phyloP scores from a whole-genome alignment of 371 early-diverging fungal species.

The Rhizopus sp. region DNA sequence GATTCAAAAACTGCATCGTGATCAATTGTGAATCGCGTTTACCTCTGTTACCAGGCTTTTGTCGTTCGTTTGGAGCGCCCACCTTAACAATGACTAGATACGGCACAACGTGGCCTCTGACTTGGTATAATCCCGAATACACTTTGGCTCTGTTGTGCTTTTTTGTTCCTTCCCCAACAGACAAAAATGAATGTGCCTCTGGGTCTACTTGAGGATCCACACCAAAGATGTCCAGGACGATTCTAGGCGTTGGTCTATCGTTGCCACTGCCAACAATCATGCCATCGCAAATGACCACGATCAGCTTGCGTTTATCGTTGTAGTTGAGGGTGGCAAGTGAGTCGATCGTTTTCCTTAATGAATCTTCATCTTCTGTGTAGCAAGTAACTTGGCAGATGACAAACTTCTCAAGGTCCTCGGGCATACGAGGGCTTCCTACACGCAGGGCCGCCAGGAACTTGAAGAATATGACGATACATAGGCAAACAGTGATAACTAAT shows the following conservation, averaged over 20 bases:
- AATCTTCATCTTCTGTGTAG: conserved; percentile 92
- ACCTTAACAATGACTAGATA: conserved; percentile 91
- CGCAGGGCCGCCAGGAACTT: conserved; percentile 89
- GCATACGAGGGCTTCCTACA: conserved; percentile 49
- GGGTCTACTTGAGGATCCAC: conserved; percentile 69
- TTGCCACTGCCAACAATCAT: conserved; percentile 83
- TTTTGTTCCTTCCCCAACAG: conserved; percentile 92
- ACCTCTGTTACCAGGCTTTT: conserved; percentile 94
- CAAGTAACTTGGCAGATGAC: conserved; percentile 87
- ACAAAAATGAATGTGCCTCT: conserved; percentile 78
- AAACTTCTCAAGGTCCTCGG: conserved; percentile 82
- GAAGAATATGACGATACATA: conserved; percentile 79
- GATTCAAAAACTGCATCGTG: conserved; percentile 72
- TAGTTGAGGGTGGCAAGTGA: conserved; percentile 92
- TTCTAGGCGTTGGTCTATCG: conserved; percentile 76
- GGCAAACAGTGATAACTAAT: conserved; percentile 67
- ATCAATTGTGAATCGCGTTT: conserved; percentile 90
- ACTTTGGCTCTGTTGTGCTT: conserved; percentile 97
- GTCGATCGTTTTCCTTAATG: conserved; percentile 93
- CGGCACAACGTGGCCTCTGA: conserved; percentile 81
- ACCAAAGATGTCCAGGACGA: conserved; percentile 82
- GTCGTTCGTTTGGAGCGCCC: conserved; percentile 72
- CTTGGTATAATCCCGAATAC: conserved; percentile 85
- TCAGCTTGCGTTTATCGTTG: conserved; percentile 89
- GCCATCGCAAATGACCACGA: conserved; percentile 92